phyloP scores from a whole-genome alignment of 176 grass and related monocot genomes.

The Zoysia japonica region DNA sequence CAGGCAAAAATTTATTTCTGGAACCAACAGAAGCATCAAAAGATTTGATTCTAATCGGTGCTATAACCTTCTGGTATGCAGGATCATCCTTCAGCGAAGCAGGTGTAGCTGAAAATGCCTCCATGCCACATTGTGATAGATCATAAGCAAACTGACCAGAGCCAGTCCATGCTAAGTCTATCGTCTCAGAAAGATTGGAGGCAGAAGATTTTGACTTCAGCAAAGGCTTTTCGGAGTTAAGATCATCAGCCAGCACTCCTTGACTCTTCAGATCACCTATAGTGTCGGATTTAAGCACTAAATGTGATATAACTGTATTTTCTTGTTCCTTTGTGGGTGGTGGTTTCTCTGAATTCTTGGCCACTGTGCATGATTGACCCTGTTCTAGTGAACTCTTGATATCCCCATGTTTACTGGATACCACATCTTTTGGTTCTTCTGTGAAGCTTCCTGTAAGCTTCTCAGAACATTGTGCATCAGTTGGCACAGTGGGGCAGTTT shows the following conservation, averaged over 20 bases:
- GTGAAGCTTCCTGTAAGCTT: constrained; percentile 36
- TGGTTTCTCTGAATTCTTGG: constrained; percentile 31
- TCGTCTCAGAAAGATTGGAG: constrained; percentile 85
- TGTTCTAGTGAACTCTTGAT: constrained; percentile 39
- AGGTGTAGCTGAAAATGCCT: constrained; percentile 44
- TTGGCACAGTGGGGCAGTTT: constrained; percentile 40
- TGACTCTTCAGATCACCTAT: constrained; percentile 41
- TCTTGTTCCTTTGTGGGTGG: constrained; percentile 35
- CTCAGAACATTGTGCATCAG: constrained; percentile 41
- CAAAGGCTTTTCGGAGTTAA: constrained; percentile 41
- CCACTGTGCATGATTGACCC: constrained; percentile 23
- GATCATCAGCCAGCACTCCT: constrained; percentile 35
- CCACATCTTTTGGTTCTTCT: constrained; percentile 38
- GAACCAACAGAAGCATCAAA: constrained; percentile 72
- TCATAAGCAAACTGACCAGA: constrained; percentile 45
- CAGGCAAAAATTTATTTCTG: constrained; percentile 31
- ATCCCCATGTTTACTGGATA: constrained; percentile 29
- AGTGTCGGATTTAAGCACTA: constrained; percentile 43
- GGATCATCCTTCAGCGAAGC: constrained; percentile 48
- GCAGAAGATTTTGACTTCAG: constrained; percentile 52
- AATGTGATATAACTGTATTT: constrained; percentile 40
- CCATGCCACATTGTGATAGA: constrained; percentile 39
- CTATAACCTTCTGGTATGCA: constrained; percentile 50
- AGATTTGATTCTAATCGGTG: constrained; percentile 69
- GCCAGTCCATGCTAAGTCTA: constrained; percentile 90